Conservation (phyloP, 1,139 yeast genomes). For the Candida neerlandica region DNA sequence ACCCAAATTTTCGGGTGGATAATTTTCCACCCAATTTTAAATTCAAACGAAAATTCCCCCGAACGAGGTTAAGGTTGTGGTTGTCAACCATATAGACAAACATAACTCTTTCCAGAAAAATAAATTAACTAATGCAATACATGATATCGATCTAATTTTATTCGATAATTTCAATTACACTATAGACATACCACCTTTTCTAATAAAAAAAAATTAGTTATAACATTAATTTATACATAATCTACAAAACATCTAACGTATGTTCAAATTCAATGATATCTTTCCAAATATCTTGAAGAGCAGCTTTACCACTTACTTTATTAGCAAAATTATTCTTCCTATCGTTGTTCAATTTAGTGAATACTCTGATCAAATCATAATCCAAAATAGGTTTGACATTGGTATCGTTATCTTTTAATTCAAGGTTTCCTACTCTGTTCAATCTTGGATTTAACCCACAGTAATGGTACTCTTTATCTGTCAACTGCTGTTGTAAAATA, state of each 20-base stretch:
- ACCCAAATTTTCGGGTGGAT: neutral
- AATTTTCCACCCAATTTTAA: neutral
- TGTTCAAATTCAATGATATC: slow-evolving; percentile 61
- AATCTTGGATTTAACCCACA: slow-evolving; percentile 83
- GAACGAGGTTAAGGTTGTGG: neutral
- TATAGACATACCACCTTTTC: neutral
- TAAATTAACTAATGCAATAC: slow-evolving; percentile 5
- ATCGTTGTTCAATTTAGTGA: slow-evolving; percentile 58
- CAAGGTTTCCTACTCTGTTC: slow-evolving; percentile 54
- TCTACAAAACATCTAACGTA: slow-evolving; percentile 31
- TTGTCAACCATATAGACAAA: neutral
- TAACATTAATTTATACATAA: neutral
- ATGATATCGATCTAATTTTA: neutral
- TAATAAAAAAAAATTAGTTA: neutral
- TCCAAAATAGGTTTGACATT: slow-evolving; percentile 63
- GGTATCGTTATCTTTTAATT: slow-evolving; percentile 35
- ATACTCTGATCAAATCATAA: slow-evolving; percentile 54
- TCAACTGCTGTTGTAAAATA: slow-evolving; percentile 83
- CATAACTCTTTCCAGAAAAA: neutral
- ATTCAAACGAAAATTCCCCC: neutral
- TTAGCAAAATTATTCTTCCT: slow-evolving; percentile 54
- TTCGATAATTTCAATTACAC: neutral
- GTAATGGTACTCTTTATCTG: slow-evolving; percentile 70
- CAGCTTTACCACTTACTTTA: slow-evolving; percentile 57
- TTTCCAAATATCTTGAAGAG: slow-evolving; percentile 64